phyloP scores from a whole-genome alignment of 2,329 filamentous ascomycete genomes.

The Beauveria varroae region DNA sequence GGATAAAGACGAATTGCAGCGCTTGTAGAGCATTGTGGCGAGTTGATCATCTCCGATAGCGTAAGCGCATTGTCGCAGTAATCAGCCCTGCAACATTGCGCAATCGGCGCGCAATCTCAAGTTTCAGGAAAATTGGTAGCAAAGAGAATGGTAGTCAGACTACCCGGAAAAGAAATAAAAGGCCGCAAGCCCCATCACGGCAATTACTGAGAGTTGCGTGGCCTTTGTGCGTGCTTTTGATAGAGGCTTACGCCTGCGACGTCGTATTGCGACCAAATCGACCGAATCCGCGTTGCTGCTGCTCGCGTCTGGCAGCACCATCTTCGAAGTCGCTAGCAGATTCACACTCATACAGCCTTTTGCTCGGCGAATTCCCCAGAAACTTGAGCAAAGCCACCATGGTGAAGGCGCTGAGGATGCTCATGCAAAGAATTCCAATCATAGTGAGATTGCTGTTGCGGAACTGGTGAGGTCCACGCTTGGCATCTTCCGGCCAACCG shows the following conservation, averaged over 20 bases:
- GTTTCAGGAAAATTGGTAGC: conserved; percentile 20
- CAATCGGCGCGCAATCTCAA: not conserved
- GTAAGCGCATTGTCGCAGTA: conserved; percentile 45
- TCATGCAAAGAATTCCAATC: conserved; percentile 75
- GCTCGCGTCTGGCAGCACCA: conserved; percentile 52
- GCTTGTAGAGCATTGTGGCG: not conserved
- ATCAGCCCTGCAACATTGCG: not conserved
- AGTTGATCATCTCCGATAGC: conserved; percentile 33
- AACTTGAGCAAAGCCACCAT: conserved; percentile 61
- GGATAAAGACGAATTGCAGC: conserved; percentile 12
- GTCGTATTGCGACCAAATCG: conserved; percentile 29
- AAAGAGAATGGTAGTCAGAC: conserved; percentile 28
- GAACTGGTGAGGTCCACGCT: conserved; percentile 61
- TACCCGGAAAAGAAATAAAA: conserved; percentile 18
- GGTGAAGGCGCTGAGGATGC: conserved; percentile 62
- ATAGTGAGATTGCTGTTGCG: conserved; percentile 80
- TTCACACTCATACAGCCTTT: conserved; percentile 34
- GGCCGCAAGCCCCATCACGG: conserved; percentile 9
- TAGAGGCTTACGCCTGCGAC: conserved; percentile 17
- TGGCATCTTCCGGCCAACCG: conserved; percentile 72
- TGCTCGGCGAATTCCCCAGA: conserved; percentile 46
- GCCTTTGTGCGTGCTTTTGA: conserved; percentile 12
- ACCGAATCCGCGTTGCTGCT: conserved; percentile 50
- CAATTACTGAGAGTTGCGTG: conserved; percentile 24
- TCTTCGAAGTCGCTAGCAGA: conserved; percentile 44